These are phyloP conservation scores for Colletotrichum costaricense DNA, from an alignment of 2,329 filamentous ascomycete genomes.

Conservation along the genomic window DNA sequence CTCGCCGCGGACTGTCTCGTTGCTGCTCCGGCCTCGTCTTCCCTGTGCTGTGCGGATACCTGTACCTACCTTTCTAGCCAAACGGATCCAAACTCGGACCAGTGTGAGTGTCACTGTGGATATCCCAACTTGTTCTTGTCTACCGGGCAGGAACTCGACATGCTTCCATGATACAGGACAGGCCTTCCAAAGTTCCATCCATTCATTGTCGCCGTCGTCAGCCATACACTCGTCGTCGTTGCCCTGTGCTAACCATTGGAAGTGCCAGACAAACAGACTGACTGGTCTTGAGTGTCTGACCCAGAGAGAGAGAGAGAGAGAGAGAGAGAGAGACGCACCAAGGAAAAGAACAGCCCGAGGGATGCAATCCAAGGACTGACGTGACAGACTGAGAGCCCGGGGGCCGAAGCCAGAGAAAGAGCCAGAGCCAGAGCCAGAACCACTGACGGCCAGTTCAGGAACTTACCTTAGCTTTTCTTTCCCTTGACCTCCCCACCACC, in stretches of 20 bases:
- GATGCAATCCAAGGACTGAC: background rate
- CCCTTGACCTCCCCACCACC: slow-evolving; percentile 5
- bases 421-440: background rate
- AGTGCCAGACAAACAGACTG: background rate
- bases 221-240: background rate
- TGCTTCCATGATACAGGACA: background rate
- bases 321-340: too few relatives aligned
- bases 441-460: slow-evolving; percentile 20
- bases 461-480: slow-evolving; percentile 13
- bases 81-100: background rate
- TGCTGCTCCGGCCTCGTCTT: background rate
- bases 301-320: too few relatives aligned
- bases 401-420: background rate
- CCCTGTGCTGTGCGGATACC: background rate
- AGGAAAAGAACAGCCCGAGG: too few relatives aligned
- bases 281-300: too few relatives aligned
- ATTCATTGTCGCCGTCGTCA: background rate
- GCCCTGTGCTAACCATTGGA: background rate
- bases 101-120: slow-evolving; percentile 8
- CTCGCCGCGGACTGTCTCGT: background rate
- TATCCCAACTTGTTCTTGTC: background rate
- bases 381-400: background rate
- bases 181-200: too few relatives aligned
- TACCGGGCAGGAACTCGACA: background rate
- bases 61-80: background rate